Conservation (phyloP, 768 basidiomycete species). For the Tubosaeta sp. region DNA sequence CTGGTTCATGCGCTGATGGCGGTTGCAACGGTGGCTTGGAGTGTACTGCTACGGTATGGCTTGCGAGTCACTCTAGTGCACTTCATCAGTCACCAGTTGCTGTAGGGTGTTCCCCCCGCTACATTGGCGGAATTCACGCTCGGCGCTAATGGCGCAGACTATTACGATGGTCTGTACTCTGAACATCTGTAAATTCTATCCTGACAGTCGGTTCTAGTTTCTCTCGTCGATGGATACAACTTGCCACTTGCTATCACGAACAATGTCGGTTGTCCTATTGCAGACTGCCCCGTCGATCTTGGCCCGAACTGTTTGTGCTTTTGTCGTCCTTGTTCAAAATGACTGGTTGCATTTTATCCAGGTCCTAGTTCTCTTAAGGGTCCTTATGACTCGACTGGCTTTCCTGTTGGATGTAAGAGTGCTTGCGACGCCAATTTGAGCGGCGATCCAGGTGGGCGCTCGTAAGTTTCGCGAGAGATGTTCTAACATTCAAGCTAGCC, state of each 20-base stretch:
- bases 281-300: conserved; percentile 61
- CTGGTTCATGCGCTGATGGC: conserved; percentile 57
- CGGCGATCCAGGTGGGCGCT: conserved; percentile 27
- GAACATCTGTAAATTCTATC: neutral
- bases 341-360: conserved; percentile 10
- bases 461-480: neutral
- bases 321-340: neutral
- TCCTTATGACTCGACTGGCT: conserved; percentile 50
- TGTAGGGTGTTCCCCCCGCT: conserved; percentile 62
- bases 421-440: conserved; percentile 46
- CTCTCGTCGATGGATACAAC: conserved; percentile 64
- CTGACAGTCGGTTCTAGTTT: conserved; percentile 36
- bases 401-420: conserved; percentile 56
- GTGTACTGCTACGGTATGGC: conserved; percentile 49
- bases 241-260: conserved; percentile 57
- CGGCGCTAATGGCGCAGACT: conserved; percentile 42
- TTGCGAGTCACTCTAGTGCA: neutral
- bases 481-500: conserved; percentile 25
- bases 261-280: conserved; percentile 48
- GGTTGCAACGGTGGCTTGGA: conserved; percentile 67
- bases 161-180: conserved; percentile 51
- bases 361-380: conserved; percentile 50
- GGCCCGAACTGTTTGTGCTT: conserved; percentile 45
- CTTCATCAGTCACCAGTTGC: neutral
- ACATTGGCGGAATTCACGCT: conserved; percentile 69